Conservation (phyloP, 2,329 filamentous ascomycete genomes). For the Alternaria hordeiaustralica region DNA sequence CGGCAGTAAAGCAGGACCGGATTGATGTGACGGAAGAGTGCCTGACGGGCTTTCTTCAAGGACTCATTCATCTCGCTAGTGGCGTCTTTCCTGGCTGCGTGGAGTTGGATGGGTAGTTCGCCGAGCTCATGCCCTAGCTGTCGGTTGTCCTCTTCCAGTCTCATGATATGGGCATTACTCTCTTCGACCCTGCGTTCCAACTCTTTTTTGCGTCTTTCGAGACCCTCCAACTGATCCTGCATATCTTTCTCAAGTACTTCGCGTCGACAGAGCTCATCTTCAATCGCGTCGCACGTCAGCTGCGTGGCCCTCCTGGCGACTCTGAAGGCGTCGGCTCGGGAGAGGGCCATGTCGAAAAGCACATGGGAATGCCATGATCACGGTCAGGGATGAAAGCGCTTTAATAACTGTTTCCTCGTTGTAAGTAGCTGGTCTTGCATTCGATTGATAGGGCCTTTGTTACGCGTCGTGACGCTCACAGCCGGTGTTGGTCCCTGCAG, state of each 20-base stretch:
- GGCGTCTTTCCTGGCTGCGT: not conserved
- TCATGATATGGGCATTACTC: not conserved
- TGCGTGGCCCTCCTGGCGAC: not conserved
- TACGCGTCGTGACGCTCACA: not conserved
- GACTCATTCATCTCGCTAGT: not conserved
- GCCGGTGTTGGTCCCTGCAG: not conserved
- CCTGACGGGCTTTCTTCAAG: not conserved
- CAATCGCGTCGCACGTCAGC: not conserved
- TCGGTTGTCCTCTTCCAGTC: not conserved
- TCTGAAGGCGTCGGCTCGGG: not conserved
- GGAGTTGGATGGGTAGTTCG: not conserved
- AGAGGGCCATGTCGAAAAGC: not conserved
- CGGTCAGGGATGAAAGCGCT: not conserved
- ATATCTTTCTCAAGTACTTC: not conserved
- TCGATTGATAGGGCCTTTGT: not conserved
- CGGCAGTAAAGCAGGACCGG: not conserved
- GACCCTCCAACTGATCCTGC: not conserved
- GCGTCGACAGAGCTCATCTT: not conserved
- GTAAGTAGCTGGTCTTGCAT: not conserved
- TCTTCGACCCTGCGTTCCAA: not conserved
- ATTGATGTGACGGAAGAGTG: not conserved
- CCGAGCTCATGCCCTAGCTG: not conserved
- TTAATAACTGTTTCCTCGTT: not conserved
- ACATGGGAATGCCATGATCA: not conserved
- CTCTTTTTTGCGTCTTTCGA: not conserved